A percentile compares a stretch with the other conserved stretches of the same genome.
Evolutionary conservation across 495 filamentous ascomycete species (phyloP).

Genomic region (Trichoderma reesei): DNA sequence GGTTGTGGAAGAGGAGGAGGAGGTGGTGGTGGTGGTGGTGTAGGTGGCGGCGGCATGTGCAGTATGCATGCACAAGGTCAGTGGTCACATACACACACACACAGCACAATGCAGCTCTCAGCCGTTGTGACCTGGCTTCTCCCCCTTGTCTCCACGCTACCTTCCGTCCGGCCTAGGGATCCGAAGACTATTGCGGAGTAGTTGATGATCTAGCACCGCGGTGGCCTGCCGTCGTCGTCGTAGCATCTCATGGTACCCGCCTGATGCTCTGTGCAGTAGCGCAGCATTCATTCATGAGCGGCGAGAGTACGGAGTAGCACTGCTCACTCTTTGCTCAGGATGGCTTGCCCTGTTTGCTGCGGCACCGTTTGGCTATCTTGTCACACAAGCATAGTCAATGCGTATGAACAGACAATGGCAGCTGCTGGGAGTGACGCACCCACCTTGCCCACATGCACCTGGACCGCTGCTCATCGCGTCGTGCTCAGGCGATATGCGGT

Average conservation of each 20-base stretch:
- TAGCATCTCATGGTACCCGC: no score
- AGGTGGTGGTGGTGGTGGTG: no score
- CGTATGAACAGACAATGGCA: no score
- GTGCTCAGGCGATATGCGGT: no score
- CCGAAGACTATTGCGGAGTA: neutral
- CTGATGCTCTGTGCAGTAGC: no score
- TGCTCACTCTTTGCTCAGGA: neutral
- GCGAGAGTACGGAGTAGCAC: neutral
- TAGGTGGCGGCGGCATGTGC: neutral
- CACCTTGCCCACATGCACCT: no score
- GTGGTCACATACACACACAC: no score
- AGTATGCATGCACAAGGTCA: neutral
- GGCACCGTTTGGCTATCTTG: no score
- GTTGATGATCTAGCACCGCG: neutral
- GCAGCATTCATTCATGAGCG: neutral
- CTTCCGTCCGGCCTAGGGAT: neutral
- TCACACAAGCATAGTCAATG: no score
- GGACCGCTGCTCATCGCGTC: no score
- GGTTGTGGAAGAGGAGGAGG: neutral
- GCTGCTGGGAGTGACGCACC: no score
- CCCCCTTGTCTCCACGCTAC: conserved; percentile 3
- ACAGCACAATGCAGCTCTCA: neutral
- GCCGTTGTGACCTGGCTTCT: neutral
- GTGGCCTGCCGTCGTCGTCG: neutral
- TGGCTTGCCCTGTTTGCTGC: no score